A percentile compares a stretch with the other conserved stretches of the same genome.
Evolutionary conservation across 1,139 yeast genomes (phyloP).

Genomic region (Suhomyces maxii): DNA sequence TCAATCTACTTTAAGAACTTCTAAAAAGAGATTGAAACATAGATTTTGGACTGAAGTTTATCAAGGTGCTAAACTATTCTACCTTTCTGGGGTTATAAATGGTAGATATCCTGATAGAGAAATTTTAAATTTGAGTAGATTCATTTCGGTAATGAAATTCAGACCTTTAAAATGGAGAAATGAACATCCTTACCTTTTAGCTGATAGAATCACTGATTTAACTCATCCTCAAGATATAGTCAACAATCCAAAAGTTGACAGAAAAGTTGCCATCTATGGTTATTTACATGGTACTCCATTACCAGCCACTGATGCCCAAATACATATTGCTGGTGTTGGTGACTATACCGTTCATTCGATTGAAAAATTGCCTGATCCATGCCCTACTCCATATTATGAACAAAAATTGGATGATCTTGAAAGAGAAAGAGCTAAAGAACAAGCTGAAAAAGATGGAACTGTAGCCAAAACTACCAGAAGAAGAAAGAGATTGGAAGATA

Average conservation of each 20-base stretch:
- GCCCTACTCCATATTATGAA: conserved; percentile 94
- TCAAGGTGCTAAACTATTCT: conserved; percentile 95
- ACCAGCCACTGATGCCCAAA: conserved; percentile 67
- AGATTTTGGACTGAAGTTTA: conserved; percentile 99
- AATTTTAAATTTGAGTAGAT: conserved; percentile 84
- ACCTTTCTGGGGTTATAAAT: conserved; percentile 91
- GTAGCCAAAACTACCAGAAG: conserved; percentile 61
- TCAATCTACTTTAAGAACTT: conserved; percentile 83
- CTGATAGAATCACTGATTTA: conserved; percentile 91
- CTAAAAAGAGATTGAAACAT: conserved; percentile 89
- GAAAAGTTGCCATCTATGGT: conserved; percentile 91
- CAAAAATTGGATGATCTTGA: conserved; percentile 80
- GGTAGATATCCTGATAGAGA: conserved; percentile 98
- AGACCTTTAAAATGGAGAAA: conserved; percentile 98
- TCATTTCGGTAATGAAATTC: conserved; percentile 95
- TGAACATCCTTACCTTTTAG: conserved; percentile 91
- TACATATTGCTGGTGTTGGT: conserved; percentile 96
- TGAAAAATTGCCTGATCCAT: conserved; percentile 95
- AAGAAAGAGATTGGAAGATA: conserved; percentile 89
- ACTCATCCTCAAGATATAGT: conserved; percentile 88
- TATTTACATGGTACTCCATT: conserved; percentile 93
- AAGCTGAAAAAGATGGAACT: conserved; percentile 58
- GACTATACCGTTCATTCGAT: conserved; percentile 74
- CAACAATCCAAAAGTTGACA: conserved; percentile 76
- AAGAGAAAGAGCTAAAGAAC: conserved; percentile 65